Evolutionary conservation across 208 protist species (phyloP).

Genomic region (Trypanosoma theileri): DNA sequence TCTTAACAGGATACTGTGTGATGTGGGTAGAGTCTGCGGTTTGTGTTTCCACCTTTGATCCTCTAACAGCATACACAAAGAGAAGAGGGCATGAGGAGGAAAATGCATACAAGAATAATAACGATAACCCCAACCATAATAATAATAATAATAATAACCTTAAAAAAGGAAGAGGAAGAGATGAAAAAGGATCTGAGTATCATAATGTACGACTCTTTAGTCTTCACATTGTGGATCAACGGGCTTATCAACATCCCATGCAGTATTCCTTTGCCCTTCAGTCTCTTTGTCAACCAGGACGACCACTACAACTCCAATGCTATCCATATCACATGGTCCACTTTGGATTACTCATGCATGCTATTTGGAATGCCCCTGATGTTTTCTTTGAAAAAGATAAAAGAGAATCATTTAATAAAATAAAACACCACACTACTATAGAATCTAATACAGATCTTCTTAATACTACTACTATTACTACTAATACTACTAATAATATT

Average conservation of each 20-base stretch:
- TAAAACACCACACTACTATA: no score
- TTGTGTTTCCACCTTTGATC: neutral
- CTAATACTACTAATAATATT: neutral
- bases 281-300: slow-evolving; percentile 53
- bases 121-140: neutral
- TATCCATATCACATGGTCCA: slow-evolving; percentile 81
- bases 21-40: slow-evolving; percentile 62
- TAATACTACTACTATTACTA: neutral
- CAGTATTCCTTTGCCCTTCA: slow-evolving; percentile 58
- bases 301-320: slow-evolving; percentile 50
- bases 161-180: neutral
- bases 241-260: slow-evolving; percentile 22
- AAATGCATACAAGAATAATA: no score
- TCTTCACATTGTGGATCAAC: slow-evolving; percentile 52
- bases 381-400: neutral
- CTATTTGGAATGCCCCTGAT: slow-evolving; percentile 40
- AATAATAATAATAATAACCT: neutral
- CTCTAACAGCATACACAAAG: neutral
- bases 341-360: slow-evolving; percentile 58
- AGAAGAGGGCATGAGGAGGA: no score
- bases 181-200: neutral
- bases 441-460: no score
- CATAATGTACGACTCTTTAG: slow-evolving; percentile 32
- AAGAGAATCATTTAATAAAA: no score
- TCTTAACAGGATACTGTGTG: slow-evolving; percentile 47